Conservation (phyloP, 2,329 filamentous ascomycete genomes). For the Onygenales sp. region DNA sequence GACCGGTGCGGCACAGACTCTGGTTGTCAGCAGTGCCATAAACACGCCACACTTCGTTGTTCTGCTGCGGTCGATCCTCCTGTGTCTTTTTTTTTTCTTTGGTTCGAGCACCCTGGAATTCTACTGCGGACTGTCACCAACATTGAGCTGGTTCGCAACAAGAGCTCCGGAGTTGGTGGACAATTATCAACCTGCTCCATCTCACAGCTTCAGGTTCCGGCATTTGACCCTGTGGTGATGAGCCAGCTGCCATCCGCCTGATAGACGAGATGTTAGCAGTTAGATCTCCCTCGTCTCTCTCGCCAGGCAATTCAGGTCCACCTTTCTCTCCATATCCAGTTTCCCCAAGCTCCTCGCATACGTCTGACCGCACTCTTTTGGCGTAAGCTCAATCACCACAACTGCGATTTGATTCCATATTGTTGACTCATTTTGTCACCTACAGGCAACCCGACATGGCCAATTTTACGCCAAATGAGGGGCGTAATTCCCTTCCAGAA, state of each 20-base stretch:
- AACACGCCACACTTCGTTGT: neutral
- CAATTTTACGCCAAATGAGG: neutral
- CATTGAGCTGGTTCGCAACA: neutral
- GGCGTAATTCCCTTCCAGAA: neutral
- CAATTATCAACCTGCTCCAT: neutral
- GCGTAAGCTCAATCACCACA: slow-evolving; percentile 12
- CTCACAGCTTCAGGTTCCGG: neutral
- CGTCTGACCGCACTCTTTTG: slow-evolving; percentile 12
- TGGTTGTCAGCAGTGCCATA: neutral
- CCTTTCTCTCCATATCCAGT: slow-evolving; percentile 6
- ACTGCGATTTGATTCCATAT: neutral
- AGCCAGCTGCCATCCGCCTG: neutral
- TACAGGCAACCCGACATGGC: neutral
- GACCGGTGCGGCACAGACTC: too few relatives aligned
- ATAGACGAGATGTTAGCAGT: slow-evolving; percentile 19
- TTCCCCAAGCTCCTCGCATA: slow-evolving; percentile 5
- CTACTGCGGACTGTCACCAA: neutral
- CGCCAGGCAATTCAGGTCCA: slow-evolving; percentile 8
- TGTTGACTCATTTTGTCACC: neutral
- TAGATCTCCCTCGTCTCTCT: slow-evolving; percentile 18
- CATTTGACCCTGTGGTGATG: neutral
- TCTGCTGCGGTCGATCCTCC: neutral
- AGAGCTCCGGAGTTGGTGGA: neutral
- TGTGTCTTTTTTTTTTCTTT: neutral
- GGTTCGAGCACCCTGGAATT: neutral